Evolutionary conservation across 352 stramenopile genomes (phyloP).

Genomic region (Albugo candida): DNA sequence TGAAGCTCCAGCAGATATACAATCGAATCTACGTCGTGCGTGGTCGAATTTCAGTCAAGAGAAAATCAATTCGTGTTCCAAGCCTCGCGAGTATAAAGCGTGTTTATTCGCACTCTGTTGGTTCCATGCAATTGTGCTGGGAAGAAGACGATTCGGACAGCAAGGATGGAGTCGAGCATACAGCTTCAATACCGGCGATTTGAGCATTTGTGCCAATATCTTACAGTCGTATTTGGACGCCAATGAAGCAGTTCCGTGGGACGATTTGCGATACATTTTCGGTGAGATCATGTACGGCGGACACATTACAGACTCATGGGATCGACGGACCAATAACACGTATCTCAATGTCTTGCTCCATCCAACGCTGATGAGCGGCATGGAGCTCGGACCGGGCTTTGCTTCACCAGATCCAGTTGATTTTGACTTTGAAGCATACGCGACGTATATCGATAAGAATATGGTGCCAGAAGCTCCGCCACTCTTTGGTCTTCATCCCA

Average conservation of each 20-base stretch:
- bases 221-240: constrained; percentile 86
- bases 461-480: constrained; percentile 83
- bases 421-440: constrained; percentile 68
- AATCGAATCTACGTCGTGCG: constrained; percentile 85
- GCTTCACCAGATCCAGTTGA: constrained; percentile 78
- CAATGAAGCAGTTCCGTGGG: constrained; percentile 82
- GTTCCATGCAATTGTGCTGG: constrained; percentile 92
- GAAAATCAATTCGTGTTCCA: constrained; percentile 67
- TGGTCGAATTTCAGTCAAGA: constrained; percentile 91
- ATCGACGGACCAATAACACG: constrained; percentile 90
- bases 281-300: constrained; percentile 95
- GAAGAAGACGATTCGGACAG: constrained; percentile 81
- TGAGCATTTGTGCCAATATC: constrained; percentile 91
- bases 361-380: constrained; percentile 56
- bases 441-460: constrained; percentile 86
- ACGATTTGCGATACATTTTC: constrained; percentile 92
- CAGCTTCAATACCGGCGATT: constrained; percentile 90
- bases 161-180: constrained; percentile 89
- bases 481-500: constrained; percentile 88
- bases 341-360: constrained; percentile 85
- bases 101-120: constrained; percentile 90
- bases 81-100: constrained; percentile 83
- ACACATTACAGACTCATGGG: constrained; percentile 91
- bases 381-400: constrained; percentile 90
- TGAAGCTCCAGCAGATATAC: constrained; percentile 89